Evolutionary conservation across 129 eudicot genomes (phyloP), one percentile per base, ranked within the genome.

Genomic region (Mikania micrantha): DNA sequence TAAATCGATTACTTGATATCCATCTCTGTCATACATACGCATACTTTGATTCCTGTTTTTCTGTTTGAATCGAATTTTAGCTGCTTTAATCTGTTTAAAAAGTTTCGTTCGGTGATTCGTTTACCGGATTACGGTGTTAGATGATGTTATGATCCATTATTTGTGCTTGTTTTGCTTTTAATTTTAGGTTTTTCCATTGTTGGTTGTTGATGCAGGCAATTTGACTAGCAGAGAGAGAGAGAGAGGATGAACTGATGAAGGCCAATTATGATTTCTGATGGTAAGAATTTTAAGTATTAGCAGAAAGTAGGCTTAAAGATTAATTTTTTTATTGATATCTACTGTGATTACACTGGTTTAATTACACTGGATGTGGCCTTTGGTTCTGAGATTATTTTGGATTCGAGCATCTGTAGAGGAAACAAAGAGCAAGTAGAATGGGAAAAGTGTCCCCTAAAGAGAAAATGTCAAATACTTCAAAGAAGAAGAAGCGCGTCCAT

Each of bases 401-500:
- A 42, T 38, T 25, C 40, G 44, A 70, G 74, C 20, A 57, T 31
- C 20, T 11, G 41, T 27, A 58, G 44, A 41, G 32, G 54, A 49
- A 42, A 9, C 15, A 32, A 50, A 27, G 70, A 22, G 40, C 22
- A 64, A 69, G 60, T 11, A 70, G 12, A 3, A 94, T 94, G 99
- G 99, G 92, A 17, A 94, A 94, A 80, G 87, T 81, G 71, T 84
- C 95, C 9, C 99, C 85, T 0, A 79, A 80, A 69, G 95, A 83
- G 22, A 81, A 85, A 82, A 58, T 74, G 59, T 49, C 85, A 1
- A 93, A 79, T 59, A 79, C 74, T n/a, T 59, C 70, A 35, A 75
- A 75, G 70, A 82, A 81, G 75, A 94, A 81, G 66, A 75, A 79
- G 77, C 84, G 95, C n/a, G 27, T 29, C 2, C 65, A 79, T 56